Conservation (phyloP, 768 basidiomycete species). For the Rhodosporidiobolus odoratus region DNA sequence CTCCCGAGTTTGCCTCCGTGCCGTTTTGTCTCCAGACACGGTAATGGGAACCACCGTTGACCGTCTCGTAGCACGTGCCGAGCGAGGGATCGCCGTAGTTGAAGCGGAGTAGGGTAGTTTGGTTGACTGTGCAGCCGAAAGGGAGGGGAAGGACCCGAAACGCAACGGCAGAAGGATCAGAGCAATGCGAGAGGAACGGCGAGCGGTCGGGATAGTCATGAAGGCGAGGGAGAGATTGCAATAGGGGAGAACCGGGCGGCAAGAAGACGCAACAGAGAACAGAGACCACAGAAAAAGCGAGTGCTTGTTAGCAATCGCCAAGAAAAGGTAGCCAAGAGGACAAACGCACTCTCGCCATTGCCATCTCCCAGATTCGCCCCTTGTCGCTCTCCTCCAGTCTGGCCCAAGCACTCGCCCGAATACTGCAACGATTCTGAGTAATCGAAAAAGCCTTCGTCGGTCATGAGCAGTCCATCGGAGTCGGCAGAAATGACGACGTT, state of each 20-base stretch:
- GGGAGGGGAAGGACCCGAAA: not conserved
- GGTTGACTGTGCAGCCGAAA: conserved; percentile 56
- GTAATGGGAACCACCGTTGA: conserved; percentile 81
- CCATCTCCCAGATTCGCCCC: conserved; percentile 78
- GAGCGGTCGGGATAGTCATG: not conserved
- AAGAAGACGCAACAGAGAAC: not conserved
- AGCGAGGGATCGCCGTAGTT: conserved; percentile 72
- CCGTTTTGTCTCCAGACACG: conserved; percentile 84
- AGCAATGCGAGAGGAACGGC: not conserved
- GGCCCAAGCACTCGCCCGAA: conserved; percentile 75
- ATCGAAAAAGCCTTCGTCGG: conserved; percentile 51
- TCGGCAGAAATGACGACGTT: conserved; percentile 73
- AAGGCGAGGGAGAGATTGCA: not conserved
- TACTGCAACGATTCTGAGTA: conserved; percentile 60
- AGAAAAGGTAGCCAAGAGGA: not conserved
- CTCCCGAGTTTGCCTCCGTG: conserved; percentile 62
- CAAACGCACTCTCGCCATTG: conserved; percentile 58
- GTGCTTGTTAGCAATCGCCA: not conserved
- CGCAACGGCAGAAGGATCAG: not conserved
- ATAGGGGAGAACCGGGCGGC: not conserved
- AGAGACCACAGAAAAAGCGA: not conserved
- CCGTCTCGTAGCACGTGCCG: conserved; percentile 80
- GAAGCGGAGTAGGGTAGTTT: conserved; percentile 77
- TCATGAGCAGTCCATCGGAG: conserved; percentile 62
- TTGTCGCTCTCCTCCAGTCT: conserved; percentile 65